Conservation (phyloP, 192 early-diverging fungal genomes). For the Phlyctochytrium arcticum region DNA sequence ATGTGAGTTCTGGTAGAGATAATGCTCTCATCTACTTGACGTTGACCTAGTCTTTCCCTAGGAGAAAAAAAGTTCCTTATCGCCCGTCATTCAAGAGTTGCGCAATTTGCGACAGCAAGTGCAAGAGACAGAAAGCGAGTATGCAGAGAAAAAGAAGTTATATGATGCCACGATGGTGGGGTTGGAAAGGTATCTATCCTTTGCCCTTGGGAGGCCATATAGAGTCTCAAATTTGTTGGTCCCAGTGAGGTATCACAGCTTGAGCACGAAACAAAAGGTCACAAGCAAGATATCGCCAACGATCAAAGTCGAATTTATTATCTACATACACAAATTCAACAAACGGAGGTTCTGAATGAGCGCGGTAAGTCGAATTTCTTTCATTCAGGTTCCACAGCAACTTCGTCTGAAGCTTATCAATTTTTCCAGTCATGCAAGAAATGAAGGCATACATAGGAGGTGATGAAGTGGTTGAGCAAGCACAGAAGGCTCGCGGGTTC, state of each 20-base stretch:
- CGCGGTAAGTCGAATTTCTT: slow-evolving; percentile 32
- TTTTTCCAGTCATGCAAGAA: slow-evolving; percentile 49
- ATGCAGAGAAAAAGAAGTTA: slow-evolving; percentile 48
- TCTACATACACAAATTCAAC: slow-evolving; percentile 33
- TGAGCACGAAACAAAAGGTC: slow-evolving; percentile 41
- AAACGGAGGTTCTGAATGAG: slow-evolving; percentile 44
- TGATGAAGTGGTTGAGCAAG: slow-evolving; percentile 48
- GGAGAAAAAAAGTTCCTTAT: slow-evolving; percentile 49
- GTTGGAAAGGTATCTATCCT: slow-evolving; percentile 42
- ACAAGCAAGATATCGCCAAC: slow-evolving; percentile 41
- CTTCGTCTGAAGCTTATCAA: not conserved
- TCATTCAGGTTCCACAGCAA: not conserved
- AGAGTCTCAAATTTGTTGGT: not conserved
- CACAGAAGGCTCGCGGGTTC: slow-evolving; percentile 54
- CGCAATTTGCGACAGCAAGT: slow-evolving; percentile 35
- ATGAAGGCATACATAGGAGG: slow-evolving; percentile 64
- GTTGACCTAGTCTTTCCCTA: not conserved
- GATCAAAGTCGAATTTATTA: slow-evolving; percentile 50
- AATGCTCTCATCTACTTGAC: not conserved
- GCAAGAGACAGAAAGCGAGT: slow-evolving; percentile 49
- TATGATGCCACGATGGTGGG: slow-evolving; percentile 55
- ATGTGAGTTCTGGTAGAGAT: slow-evolving; percentile 35
- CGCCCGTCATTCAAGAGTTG: slow-evolving; percentile 55
- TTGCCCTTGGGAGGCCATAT: not conserved
- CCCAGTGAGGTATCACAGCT: slow-evolving; percentile 42